Conservation (phyloP, 495 filamentous ascomycete species). For the Penicillium pulvis region DNA sequence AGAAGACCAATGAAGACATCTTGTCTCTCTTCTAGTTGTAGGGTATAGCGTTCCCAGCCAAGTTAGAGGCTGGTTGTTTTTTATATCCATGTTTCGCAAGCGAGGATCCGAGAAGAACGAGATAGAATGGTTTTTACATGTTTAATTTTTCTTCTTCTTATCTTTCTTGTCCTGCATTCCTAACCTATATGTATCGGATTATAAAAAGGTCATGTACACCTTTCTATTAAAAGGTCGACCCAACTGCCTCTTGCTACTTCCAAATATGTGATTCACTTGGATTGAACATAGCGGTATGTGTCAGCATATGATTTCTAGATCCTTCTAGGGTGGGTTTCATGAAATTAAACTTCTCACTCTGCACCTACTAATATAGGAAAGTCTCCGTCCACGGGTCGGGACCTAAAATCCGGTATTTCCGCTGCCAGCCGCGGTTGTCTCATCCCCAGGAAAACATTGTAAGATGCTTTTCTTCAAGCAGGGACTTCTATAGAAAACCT, state of each 20-base stretch:
- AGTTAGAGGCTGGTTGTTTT: slow-evolving; percentile 20
- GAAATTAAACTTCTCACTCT: background rate
- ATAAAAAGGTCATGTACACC: slow-evolving; percentile 19
- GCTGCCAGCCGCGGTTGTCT: no score
- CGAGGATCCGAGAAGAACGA: slow-evolving; percentile 31
- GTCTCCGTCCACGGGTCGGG: background rate
- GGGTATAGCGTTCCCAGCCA: slow-evolving; percentile 16
- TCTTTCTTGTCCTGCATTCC: slow-evolving; percentile 11
- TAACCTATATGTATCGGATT: slow-evolving; percentile 7
- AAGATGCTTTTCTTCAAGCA: no score
- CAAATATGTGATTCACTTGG: no score
- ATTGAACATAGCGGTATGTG: background rate
- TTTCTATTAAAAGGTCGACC: slow-evolving; percentile 13
- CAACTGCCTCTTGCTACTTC: background rate
- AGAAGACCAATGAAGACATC: slow-evolving; percentile 84
- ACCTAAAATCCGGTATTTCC: no score
- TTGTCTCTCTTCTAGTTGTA: slow-evolving; percentile 75
- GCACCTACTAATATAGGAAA: background rate
- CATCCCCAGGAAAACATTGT: no score
- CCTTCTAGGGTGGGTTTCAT: background rate
- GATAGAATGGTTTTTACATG: slow-evolving; percentile 32
- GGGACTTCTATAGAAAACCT: no score
- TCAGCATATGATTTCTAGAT: background rate
- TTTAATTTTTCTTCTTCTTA: slow-evolving; percentile 24
- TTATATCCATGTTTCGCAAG: slow-evolving; percentile 33